Base-by-base conservation (phyloP, 1,139 yeast species). In the Pichia sp. region DNA sequence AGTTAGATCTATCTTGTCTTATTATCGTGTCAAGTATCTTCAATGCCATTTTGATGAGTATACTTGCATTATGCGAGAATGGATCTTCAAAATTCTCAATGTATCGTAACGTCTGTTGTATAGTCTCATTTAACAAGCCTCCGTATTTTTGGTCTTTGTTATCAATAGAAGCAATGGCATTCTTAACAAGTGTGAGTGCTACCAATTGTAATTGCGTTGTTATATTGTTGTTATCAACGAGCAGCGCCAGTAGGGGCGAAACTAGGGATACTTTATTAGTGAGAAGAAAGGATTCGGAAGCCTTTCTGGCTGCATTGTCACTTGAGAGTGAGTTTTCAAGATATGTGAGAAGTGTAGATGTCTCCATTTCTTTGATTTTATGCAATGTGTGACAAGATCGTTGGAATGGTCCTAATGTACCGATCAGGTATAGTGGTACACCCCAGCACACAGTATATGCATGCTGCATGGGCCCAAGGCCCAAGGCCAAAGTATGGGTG, bases 321-420 rank as follows among this genome's bases (percentile, higher is more conserved):
- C 15, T 24, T 8, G 27, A 24, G 14, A 24, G 14, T n/a, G 27
- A n/a, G 13, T 24, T 24, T 9, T 24, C 14, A 8, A 24, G 13
- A 24, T 24, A 15, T 11, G 27, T 8, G n/a, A 24, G 8, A 12
- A 24, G 27, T 24, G 27, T 8, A 24, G 12, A 8, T 7, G 27
- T 11, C 12, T 24, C 27, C 27, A 27, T 27, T 64, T 64, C 75
- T n/a, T n/a, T n/a, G n/a, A n/a, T n/a, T n/a, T n/a, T n/a, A n/a
- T n/a, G n/a, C n/a, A n/a, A n/a, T n/a, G n/a, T n/a, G n/a, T n/a
- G n/a, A n/a, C n/a, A n/a, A n/a, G n/a, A n/a, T n/a, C n/a, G n/a
- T n/a, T n/a, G n/a, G n/a, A n/a, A n/a, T n/a, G n/a, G n/a, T n/a
- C n/a, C n/a, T n/a, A n/a, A n/a, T n/a, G n/a, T n/a, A n/a, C n/a